A percentile compares a stretch with the other conserved stretches of the same genome.
phyloP scores from a whole-genome alignment of 352 stramenopile genomes.

The Globisporangium polare region DNA sequence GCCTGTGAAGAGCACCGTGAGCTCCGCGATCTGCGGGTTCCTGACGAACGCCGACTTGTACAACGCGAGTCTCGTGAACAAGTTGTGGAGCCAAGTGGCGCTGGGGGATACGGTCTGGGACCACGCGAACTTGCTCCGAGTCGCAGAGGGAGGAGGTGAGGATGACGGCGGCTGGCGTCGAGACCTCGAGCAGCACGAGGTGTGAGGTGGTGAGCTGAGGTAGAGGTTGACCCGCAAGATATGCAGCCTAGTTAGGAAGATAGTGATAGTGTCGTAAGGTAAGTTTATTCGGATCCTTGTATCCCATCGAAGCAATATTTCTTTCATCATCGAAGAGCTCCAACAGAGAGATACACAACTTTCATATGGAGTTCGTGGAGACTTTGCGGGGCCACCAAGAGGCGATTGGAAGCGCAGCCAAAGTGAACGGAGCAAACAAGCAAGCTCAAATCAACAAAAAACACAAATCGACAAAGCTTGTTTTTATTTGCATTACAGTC shows the following conservation, averaged over 20 bases:
- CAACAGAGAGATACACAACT: too few species aligned
- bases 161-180: conserved; percentile 7
- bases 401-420: too few species aligned
- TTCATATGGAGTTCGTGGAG: too few species aligned
- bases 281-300: neutral
- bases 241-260: neutral
- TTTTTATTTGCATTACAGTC: too few species aligned
- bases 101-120: conserved; percentile 75
- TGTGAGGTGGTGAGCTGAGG: neutral
- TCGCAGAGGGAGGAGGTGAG: conserved; percentile 13
- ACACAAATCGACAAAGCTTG: too few species aligned
- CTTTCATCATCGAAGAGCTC: too few species aligned
- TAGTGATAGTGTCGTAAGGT: neutral
- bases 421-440: too few species aligned
- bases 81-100: conserved; percentile 76
- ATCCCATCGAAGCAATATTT: neutral
- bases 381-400: too few species aligned
- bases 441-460: too few species aligned
- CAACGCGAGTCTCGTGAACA: conserved; percentile 82
- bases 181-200: neutral
- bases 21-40: conserved; percentile 60
- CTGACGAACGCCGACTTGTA: conserved; percentile 77
- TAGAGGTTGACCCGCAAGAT: neutral
- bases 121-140: conserved; percentile 57
- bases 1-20: conserved; percentile 59